A percentile compares a stretch with the other conserved stretches of the same genome.
These are phyloP conservation scores for Vigna radiata DNA, from an alignment of 306 rosid genomes.

Conservation along the genomic window DNA sequence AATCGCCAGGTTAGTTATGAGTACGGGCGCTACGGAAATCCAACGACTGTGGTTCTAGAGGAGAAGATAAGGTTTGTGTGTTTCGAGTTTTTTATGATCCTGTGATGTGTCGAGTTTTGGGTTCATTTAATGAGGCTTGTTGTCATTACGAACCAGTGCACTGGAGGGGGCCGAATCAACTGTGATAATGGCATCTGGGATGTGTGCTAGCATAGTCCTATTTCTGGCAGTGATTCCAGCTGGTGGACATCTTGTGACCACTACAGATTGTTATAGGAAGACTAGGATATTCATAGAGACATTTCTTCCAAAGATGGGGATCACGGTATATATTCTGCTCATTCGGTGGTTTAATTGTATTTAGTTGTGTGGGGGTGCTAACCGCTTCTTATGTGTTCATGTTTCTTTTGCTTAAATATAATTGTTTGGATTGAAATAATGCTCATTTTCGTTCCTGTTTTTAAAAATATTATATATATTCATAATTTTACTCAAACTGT, in stretches of 20 bases:
- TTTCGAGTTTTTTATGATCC: conserved; percentile 6
- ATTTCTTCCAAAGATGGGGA: conserved; percentile 91
- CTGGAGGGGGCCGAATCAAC: conserved; percentile 98
- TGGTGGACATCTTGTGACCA: conserved; percentile 95
- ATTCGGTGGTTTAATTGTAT: not conserved
- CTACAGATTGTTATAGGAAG: conserved; percentile 96
- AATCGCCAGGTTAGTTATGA: conserved; percentile 81
- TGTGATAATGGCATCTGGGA: conserved; percentile 89
- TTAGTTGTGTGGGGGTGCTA: not conserved
- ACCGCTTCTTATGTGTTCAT: not conserved
- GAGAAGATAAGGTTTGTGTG: conserved; percentile 87
- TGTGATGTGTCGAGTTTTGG: conserved; percentile 27
- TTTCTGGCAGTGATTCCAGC: conserved; percentile 93
- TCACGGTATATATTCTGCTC: conserved; percentile 59
- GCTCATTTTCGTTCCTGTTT: not conserved
- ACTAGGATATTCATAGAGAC: conserved; percentile 90
- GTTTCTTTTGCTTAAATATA: conserved; percentile 9
- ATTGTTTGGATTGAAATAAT: conserved; percentile 12
- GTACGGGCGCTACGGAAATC: conserved; percentile 97
- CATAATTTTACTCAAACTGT: not conserved
- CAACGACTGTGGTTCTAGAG: conserved; percentile 86
- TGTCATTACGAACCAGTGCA: conserved; percentile 60
- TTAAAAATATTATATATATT: conserved; percentile 2
- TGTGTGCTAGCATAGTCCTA: conserved; percentile 87
- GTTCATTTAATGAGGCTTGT: conserved; percentile 36